Evolutionary conservation across 805 yeast genomes (phyloP).

Genomic region (Dipodascus albidus): DNA sequence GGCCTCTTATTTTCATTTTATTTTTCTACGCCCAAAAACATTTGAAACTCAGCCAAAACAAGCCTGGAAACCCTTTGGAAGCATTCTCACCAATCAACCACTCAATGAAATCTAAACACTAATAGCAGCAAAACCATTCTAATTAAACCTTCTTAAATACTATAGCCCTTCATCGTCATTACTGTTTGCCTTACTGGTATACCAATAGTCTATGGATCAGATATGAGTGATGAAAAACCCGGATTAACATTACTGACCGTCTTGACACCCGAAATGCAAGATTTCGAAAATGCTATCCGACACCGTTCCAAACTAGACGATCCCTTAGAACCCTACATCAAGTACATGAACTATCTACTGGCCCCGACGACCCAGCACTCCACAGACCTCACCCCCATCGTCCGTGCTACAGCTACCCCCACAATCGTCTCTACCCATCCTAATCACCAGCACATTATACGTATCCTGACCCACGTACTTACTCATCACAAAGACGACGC

Average conservation of each 20-base stretch:
- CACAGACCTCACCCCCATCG: neutral
- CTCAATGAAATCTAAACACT: too few relatives aligned
- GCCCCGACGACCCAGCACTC: slow-evolving; percentile 47
- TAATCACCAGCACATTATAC: slow-evolving; percentile 28
- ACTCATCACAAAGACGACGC: slow-evolving; percentile 49
- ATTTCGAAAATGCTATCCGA: slow-evolving; percentile 41
- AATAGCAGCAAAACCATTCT: too few relatives aligned
- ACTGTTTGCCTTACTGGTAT: neutral
- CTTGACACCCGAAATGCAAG: slow-evolving; percentile 20
- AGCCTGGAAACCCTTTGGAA: too few relatives aligned
- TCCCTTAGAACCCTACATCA: slow-evolving; percentile 64
- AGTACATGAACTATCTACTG: slow-evolving; percentile 65
- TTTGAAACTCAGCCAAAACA: neutral
- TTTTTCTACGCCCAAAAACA: neutral
- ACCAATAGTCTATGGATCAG: neutral
- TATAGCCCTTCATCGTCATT: neutral
- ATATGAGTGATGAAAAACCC: neutral
- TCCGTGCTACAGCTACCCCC: neutral
- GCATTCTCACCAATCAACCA: too few relatives aligned
- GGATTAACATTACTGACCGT: neutral
- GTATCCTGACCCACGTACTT: slow-evolving; percentile 60
- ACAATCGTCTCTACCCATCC: neutral
- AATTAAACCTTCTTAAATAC: neutral
- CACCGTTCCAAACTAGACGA: slow-evolving; percentile 61
- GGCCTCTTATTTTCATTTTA: neutral